Evolutionary conservation across 2,329 filamentous ascomycete species (phyloP).

Genomic region (Hypoxylon sp.): DNA sequence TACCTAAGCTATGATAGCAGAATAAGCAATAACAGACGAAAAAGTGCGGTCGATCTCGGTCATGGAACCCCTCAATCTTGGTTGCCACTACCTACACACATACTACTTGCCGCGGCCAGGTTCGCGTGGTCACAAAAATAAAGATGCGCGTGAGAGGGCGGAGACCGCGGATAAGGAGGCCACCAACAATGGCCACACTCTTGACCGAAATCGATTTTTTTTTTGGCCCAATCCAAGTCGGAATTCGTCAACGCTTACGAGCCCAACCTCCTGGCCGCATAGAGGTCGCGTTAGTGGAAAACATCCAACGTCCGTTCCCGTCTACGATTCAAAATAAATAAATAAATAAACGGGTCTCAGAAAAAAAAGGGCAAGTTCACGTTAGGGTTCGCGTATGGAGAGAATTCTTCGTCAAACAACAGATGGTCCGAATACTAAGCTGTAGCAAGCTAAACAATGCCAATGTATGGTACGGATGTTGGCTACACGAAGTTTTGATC

Average conservation of each 20-base stretch:
- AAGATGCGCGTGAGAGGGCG: slow-evolving; percentile 16
- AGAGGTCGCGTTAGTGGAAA: slow-evolving; percentile 40
- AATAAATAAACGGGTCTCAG: slow-evolving; percentile 34
- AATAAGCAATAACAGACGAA: slow-evolving; percentile 15
- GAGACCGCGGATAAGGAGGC: slow-evolving; percentile 21
- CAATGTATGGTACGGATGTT: slow-evolving; percentile 40
- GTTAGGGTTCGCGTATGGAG: slow-evolving; percentile 19
- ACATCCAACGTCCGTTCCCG: slow-evolving; percentile 37
- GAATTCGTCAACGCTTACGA: slow-evolving; percentile 33
- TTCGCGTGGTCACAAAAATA: slow-evolving; percentile 40
- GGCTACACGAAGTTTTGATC: slow-evolving; percentile 41
- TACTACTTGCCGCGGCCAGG: slow-evolving; percentile 32
- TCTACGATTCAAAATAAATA: slow-evolving; percentile 37
- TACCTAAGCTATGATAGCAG: slow-evolving; percentile 17
- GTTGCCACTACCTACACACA: slow-evolving; percentile 11
- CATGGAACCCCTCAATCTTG: slow-evolving; percentile 35
- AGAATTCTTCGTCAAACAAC: slow-evolving; percentile 21
- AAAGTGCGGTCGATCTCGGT: slow-evolving; percentile 32
- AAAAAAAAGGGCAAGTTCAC: slow-evolving; percentile 14
- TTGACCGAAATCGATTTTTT: slow-evolving; percentile 38
- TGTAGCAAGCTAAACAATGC: slow-evolving; percentile 27
- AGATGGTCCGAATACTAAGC: slow-evolving; percentile 23
- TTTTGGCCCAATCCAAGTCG: slow-evolving; percentile 29
- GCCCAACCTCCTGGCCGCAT: slow-evolving; percentile 44
- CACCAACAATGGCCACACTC: slow-evolving; percentile 39